Conservation (phyloP, 306 rosid genomes). For the Astragalus glycyphyllos region DNA sequence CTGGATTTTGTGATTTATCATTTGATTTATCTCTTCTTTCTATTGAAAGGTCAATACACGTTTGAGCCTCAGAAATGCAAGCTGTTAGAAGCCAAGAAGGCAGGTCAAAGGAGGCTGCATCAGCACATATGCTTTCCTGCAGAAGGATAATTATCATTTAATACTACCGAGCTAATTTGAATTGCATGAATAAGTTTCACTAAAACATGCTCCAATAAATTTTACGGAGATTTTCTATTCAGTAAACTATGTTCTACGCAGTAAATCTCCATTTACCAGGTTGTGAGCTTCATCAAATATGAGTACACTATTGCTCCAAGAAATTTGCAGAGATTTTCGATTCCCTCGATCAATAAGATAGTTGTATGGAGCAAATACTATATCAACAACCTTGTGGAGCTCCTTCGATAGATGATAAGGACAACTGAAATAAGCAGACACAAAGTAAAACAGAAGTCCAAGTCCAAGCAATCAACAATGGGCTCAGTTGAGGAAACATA, state of each 20-base stretch:
- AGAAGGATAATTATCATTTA: conserved; percentile 34
- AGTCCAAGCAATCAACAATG: conserved; percentile 39
- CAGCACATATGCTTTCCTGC: conserved; percentile 97
- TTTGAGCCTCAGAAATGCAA: conserved; percentile 85
- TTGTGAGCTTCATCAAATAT: conserved; percentile 99
- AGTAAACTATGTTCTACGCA: conserved; percentile 31
- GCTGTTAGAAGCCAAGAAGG: conserved; percentile 88
- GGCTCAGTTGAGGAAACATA: conserved; percentile 54
- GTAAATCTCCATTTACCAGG: conserved; percentile 60
- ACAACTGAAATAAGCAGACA: conserved; percentile 64
- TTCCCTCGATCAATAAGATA: conserved; percentile 82
- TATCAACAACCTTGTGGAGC: conserved; percentile 81
- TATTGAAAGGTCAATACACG: conserved; percentile 68
- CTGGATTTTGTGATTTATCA: conserved; percentile 76
- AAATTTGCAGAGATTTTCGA: conserved; percentile 61
- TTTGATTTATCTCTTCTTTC: conserved; percentile 75
- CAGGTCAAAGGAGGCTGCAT: conserved; percentile 97
- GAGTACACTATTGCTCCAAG: conserved; percentile 80
- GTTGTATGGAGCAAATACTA: conserved; percentile 90
- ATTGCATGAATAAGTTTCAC: conserved; percentile 30
- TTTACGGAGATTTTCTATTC: too few relatives aligned
- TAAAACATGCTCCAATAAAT: conserved; percentile 32
- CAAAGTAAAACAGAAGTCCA: conserved; percentile 40
- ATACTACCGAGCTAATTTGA: conserved; percentile 45
- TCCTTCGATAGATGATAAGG: conserved; percentile 92